Conservation (phyloP, 73 alveolate genomes). For the Durusdinium trenchii region DNA sequence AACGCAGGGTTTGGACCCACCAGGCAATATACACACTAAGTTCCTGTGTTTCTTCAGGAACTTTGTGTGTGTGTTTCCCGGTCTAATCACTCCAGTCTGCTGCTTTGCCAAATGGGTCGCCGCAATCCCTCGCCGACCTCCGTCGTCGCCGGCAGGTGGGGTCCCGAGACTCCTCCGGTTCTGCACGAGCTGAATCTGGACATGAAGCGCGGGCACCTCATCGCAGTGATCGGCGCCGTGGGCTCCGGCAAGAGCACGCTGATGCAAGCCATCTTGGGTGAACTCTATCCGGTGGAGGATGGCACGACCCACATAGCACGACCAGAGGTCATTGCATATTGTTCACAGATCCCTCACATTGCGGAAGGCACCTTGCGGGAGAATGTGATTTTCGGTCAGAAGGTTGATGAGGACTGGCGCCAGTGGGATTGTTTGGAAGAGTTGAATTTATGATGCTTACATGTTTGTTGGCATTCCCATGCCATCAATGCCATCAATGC, state of each 20-base stretch:
- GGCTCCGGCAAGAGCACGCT: constrained; percentile 97
- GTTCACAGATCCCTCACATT: constrained; percentile 87
- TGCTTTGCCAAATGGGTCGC: too few species aligned
- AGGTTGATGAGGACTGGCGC: constrained; percentile 17
- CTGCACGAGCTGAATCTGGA: constrained; percentile 70
- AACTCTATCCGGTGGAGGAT: constrained; percentile 67
- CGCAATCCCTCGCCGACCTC: not conserved
- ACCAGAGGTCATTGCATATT: constrained; percentile 64
- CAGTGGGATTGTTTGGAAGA: not conserved
- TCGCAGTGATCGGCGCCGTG: constrained; percentile 97
- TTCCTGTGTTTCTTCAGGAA: too few species aligned
- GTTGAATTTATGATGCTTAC: not conserved
- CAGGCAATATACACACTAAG: too few species aligned
- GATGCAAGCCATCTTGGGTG: constrained; percentile 95
- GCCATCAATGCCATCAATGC: too few species aligned
- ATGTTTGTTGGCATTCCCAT: too few species aligned
- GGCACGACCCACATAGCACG: constrained; percentile 7
- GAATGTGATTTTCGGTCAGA: constrained; percentile 54
- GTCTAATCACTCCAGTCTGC: too few species aligned
- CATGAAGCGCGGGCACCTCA: constrained; percentile 96
- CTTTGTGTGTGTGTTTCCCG: too few species aligned
- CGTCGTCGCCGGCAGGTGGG: too few species aligned
- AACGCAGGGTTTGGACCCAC: too few species aligned
- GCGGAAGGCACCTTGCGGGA: constrained; percentile 95
- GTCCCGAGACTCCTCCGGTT: constrained; percentile 62